Base-by-base conservation (phyloP, 169 alveolate genomes). In the Cryptosporidium ubiquitum region DNA sequence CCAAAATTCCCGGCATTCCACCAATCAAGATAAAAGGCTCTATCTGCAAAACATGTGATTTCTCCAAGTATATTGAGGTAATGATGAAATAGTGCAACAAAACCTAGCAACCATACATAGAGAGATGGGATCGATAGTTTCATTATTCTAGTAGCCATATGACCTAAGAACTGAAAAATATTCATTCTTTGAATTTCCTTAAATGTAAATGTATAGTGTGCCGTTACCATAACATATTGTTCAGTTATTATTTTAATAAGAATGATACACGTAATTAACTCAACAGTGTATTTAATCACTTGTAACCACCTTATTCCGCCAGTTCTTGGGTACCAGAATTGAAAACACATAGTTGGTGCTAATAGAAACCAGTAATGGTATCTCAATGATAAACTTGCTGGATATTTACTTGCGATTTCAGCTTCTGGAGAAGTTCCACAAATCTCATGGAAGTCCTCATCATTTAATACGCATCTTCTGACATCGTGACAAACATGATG, bases 11-110 rank as follows among this genome's bases (percentile, higher is more conserved):
- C 94, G 40, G 98, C 96, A 75, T 96, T 96, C 98, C 98, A 96
- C 99, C 99, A 97, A 70, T 97, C 99, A 39, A 93, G 94, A 91
- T 97, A 97, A 92, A 97, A 97, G 57, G 93, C 92, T 71, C 99
- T 91, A 84, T 97, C 99, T 12, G 97, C 99, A 84, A 97, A 97
- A 68, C 96, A 86, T 39, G 99, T 96, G 14, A 97, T 70, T 86
- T 97, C 99, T 26, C 97, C 99, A 64, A 95, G 93, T 35, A 97
- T 84, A 91, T 97, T 97, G 68, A 95, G 91, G 95, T 97, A 97
- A 84, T 95, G 95, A 92, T 97, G 99, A 93, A 97, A 97, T 20
- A 95, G 73, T 26, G 95, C 92, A 69, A 95, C 96, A 79, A 97
- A 97, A 91, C 95, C 95, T 18, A 96, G 69, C 3, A 97, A 92